These are phyloP conservation scores for Rhynchosporium agropyri DNA, from an alignment of 2,329 filamentous ascomycete species.

Conservation along the genomic window DNA sequence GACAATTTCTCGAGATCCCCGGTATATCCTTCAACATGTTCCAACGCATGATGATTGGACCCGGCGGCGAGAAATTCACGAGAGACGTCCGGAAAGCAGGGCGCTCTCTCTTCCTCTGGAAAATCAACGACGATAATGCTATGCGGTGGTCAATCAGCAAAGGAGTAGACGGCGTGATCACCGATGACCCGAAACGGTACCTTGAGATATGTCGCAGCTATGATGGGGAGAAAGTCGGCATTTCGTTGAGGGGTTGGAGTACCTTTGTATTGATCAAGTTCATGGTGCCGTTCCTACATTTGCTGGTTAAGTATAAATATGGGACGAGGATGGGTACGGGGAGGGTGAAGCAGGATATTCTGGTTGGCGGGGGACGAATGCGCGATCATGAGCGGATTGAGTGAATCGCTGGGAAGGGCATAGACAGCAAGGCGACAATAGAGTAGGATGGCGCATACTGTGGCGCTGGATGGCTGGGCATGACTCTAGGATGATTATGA, in stretches of 20 bases:
- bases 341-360: constrained; percentile 12
- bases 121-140: constrained; percentile 74
- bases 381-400: constrained; percentile 8
- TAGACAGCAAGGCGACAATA: not conserved
- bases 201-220: constrained; percentile 57
- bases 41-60: constrained; percentile 67
- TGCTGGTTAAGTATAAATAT: constrained; percentile 31
- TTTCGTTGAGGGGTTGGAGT: constrained; percentile 21
- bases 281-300: constrained; percentile 28
- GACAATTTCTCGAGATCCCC: constrained; percentile 67
- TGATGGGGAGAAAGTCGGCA: constrained; percentile 32
- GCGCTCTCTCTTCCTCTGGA: constrained; percentile 77
- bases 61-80: constrained; percentile 68
- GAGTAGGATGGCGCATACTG: not conserved
- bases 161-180: constrained; percentile 77
- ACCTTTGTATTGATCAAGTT: constrained; percentile 31
- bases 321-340: constrained; percentile 10
- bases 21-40: constrained; percentile 79
- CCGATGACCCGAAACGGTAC: constrained; percentile 76
- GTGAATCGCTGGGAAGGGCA: not conserved
- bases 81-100: constrained; percentile 56
- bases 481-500: not conserved
- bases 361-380: not conserved
- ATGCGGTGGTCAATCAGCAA: constrained; percentile 80
- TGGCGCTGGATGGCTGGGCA: not conserved